Evolutionary conservation across 2,329 filamentous ascomycete species (phyloP), one percentile per base, ranked within the genome.

Genomic region (Endothia cerciana): DNA sequence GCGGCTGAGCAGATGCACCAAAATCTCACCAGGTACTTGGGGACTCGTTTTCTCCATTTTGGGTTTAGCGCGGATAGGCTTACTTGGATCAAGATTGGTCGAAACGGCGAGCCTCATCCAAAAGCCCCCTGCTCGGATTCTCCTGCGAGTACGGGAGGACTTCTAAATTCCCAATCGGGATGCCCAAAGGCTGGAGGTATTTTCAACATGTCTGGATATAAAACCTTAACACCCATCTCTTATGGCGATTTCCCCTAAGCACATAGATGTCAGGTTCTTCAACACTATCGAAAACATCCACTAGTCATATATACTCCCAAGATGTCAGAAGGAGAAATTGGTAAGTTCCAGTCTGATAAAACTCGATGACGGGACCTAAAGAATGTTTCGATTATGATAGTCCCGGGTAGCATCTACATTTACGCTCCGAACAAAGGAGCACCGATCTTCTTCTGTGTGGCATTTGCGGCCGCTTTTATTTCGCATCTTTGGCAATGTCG

Each of bases 401-500:
- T 72, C 30, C 64, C 68, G 15, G 69, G 64, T n/a, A 74, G 71
- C 67, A 58, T 74, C 57, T 73, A 68, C 62, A 70, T 76, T 65
- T 78, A 76, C 63, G 75, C 72, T 2, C 74, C 77, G 1, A 79
- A 78, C 69, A 75, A 76, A 65, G 76, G 70, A 3, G 77, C 77
- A 0, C 74, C 77, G 3, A 67, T 79, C 40, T 78, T 79, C 72
- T 79, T 79, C 65, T 69, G 74, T 17, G 65, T 75, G 41, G 72
- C 72, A 17, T 78, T 74, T 68, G 40, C 70, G 15, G 58, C 69
- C n/a, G 74, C 74, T 3, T 70, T 72, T 15, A 49, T 69, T 11
- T 65, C 70, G 22, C 76, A 79, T 70, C 43, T 72, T 47, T 77
- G 72, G 72, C 77, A 70, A 63, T 60, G 33, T 51, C 38, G 57